Percentiles rank a stretch among this genome's conserved stretches.
phyloP scores from a whole-genome alignment of 1,284 basidiomycete species.

The Rhodotorula sp. region DNA sequence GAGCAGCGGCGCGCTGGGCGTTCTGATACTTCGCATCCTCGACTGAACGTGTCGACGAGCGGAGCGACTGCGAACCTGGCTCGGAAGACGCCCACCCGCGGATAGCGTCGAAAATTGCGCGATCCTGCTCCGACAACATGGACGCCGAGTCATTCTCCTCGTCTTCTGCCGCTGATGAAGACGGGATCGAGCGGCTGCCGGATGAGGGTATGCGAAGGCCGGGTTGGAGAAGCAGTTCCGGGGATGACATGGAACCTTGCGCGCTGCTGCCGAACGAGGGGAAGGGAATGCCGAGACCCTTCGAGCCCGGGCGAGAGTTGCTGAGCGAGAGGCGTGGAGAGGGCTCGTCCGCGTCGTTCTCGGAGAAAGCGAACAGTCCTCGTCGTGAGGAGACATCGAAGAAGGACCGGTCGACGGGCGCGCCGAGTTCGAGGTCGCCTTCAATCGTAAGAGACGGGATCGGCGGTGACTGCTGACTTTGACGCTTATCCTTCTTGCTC shows the following conservation, averaged over 20 bases:
- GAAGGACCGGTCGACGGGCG: conserved; percentile 2
- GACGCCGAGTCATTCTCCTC: conserved; percentile 1
- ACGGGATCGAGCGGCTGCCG: background rate
- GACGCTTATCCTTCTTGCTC: conserved; percentile 25
- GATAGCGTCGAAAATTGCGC: conserved; percentile 21
- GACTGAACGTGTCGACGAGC: background rate
- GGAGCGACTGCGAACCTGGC: background rate
- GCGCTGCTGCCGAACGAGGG: background rate
- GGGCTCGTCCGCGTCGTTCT: background rate
- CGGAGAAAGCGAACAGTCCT: conserved; percentile 15
- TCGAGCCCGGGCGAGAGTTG: background rate
- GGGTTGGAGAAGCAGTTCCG: conserved; percentile 10
- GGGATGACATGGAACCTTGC: conserved; percentile 11
- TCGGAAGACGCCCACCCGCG: conserved; percentile 14
- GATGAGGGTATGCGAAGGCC: background rate
- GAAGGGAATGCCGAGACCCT: conserved; percentile 24
- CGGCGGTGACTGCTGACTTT: conserved; percentile 9
- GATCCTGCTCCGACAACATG: conserved; percentile 11
- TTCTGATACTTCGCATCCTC: conserved; percentile 22
- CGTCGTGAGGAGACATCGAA: conserved; percentile 13
- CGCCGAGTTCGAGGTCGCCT: background rate
- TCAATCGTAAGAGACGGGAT: conserved; percentile 17
- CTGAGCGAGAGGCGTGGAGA: background rate
- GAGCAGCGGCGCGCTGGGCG: conserved; percentile 13
- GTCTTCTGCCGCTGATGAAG: conserved; percentile 5